Percentiles rank a stretch among this genome's conserved stretches.
Conservation (phyloP, 2,329 filamentous ascomycete species). For the Helotiales sp. region DNA sequence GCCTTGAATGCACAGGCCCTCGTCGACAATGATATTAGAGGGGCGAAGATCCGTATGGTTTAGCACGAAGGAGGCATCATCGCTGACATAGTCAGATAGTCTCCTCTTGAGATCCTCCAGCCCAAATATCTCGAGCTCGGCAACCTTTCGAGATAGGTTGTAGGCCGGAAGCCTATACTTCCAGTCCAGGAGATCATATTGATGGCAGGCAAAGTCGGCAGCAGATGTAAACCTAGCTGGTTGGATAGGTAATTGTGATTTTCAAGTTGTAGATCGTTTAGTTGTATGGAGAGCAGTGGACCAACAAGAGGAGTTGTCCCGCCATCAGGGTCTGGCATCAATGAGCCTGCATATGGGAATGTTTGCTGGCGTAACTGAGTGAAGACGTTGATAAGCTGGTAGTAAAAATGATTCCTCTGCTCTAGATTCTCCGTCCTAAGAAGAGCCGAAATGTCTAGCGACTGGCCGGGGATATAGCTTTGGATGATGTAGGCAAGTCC, state of each 20-base stretch:
- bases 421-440: neutral
- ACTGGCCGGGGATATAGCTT: constrained; percentile 16
- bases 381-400: constrained; percentile 18
- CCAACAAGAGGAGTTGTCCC: constrained; percentile 18
- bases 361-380: constrained; percentile 21
- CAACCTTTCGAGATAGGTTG: neutral
- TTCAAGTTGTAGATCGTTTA: constrained; percentile 16
- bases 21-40: neutral
- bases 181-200: neutral
- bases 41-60: neutral
- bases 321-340: constrained; percentile 19
- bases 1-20: neutral
- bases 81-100: neutral
- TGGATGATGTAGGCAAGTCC: constrained; percentile 19
- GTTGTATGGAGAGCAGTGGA: constrained; percentile 18
- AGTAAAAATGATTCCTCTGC: constrained; percentile 18
- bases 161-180: neutral
- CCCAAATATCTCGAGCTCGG: neutral
- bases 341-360: constrained; percentile 17
- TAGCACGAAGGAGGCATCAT: neutral
- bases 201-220: neutral
- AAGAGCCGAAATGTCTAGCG: constrained; percentile 17
- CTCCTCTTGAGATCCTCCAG: neutral
- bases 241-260: neutral
- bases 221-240: neutral